Percentiles rank a stretch among this genome's conserved stretches.
Conservation (phyloP, 2,329 filamentous ascomycete species). For the Colletotrichum camelliae region DNA sequence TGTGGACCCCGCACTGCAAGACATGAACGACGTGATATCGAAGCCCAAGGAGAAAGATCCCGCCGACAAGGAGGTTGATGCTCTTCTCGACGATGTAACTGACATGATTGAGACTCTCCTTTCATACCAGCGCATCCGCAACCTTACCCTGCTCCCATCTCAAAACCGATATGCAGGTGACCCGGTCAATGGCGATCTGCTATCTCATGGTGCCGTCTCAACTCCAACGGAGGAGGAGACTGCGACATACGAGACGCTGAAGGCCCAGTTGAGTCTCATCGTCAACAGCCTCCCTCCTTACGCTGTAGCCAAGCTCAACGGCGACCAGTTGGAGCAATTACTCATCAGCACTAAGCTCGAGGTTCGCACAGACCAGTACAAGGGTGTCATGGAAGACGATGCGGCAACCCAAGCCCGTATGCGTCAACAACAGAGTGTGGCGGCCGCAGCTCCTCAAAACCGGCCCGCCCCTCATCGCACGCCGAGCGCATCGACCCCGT, state of each 20-base stretch:
- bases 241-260: slow-evolving; percentile 73
- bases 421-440: slow-evolving; percentile 39
- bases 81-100: slow-evolving; percentile 72
- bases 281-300: slow-evolving; percentile 81
- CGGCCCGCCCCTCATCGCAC: slow-evolving; percentile 40
- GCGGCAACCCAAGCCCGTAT: slow-evolving; percentile 59
- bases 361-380: slow-evolving; percentile 74
- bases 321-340: slow-evolving; percentile 82
- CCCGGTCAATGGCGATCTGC: slow-evolving; percentile 70
- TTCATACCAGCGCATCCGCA: slow-evolving; percentile 81
- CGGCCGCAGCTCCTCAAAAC: slow-evolving; percentile 27
- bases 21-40: slow-evolving; percentile 52
- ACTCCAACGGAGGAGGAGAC: slow-evolving; percentile 70
- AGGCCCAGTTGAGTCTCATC: slow-evolving; percentile 75
- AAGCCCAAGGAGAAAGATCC: slow-evolving; percentile 40
- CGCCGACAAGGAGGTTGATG: slow-evolving; percentile 15
- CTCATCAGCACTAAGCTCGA: slow-evolving; percentile 82
- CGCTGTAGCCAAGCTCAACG: slow-evolving; percentile 84
- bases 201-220: slow-evolving; percentile 68
- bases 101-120: slow-evolving; percentile 78
- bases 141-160: slow-evolving; percentile 70
- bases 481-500: slow-evolving; percentile 43
- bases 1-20: slow-evolving; percentile 60
- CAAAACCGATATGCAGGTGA: slow-evolving; percentile 66
- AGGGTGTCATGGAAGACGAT: slow-evolving; percentile 85